Evolutionary conservation across 1,284 basidiomycete species (phyloP).

Genomic region (Gomphus sp.): DNA sequence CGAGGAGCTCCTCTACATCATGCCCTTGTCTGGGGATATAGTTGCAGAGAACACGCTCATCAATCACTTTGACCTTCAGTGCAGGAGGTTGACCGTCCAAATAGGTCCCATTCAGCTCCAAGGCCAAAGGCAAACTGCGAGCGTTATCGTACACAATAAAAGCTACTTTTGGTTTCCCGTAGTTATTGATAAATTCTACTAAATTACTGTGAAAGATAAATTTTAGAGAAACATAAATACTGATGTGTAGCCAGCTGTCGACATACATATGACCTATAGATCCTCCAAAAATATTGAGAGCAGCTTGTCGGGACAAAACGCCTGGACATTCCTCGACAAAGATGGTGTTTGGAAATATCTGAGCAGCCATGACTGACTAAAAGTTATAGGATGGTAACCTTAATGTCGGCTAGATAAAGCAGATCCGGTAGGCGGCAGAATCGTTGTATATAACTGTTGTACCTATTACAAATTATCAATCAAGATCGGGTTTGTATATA

Average conservation of each 20-base stretch:
- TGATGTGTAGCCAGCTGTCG: background rate
- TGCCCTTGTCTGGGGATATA: background rate
- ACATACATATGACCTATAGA: background rate
- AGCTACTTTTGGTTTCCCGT: background rate
- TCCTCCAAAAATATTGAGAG: background rate
- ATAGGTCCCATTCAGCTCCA: background rate
- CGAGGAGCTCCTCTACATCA: background rate
- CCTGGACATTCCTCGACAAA: background rate
- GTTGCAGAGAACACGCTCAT: background rate
- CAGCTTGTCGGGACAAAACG: background rate
- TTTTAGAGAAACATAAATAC: background rate
- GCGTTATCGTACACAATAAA: background rate
- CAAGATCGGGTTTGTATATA: background rate
- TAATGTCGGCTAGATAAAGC: too few relatives aligned
- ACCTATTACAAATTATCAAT: slow-evolving; percentile 1
- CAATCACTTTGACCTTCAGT: background rate
- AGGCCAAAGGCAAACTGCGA: background rate
- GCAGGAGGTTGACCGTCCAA: background rate
- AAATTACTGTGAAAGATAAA: background rate
- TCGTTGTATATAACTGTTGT: background rate
- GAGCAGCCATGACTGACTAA: background rate
- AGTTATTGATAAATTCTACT: background rate
- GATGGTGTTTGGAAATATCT: background rate
- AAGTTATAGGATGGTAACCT: too few relatives aligned
- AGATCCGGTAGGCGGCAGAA: too few relatives aligned